Evolutionary conservation across 2,329 filamentous ascomycete species (phyloP), one percentile per base, ranked within the genome.

Genomic region (Teratosphaeria nubilosa): DNA sequence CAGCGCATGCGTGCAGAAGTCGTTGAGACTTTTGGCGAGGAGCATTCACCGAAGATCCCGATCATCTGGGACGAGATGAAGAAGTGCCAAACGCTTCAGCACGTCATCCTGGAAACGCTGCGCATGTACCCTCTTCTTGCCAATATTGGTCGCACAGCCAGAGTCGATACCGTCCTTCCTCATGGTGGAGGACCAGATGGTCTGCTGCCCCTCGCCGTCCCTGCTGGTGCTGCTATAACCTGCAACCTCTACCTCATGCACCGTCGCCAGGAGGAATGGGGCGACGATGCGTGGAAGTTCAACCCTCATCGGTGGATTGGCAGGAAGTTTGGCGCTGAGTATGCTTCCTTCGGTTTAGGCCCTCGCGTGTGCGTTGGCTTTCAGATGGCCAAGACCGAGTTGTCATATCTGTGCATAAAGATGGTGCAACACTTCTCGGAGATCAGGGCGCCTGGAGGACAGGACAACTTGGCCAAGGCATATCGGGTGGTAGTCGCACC

Each of bases 171-270:
- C 1, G 74, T 76, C 5, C 69, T 79, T 1, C 76, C 76, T 2
- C 70, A 65, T 2, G 77, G 76, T 24, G 76, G 76, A 16, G 76
- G 77, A 0, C 67, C 70, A 3, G 71, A 75, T 54, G 74, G 76
- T 51, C 65, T 63, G 1, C 66, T 71, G 30, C 76, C 76, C 2
- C 72, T 79, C 48, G 75, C 74, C 10, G 65, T 78, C 10, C 68
- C 69, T 9, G 56, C 58, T 48, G 74, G 70, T 11, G 76, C 75
- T 2, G 70, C 73, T 1, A 66, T 78, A 25, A 71, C 70, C 34
- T 77, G 77, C 60, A 69, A 64, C 56, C 69, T 75, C n/a, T 78
- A 76, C 63, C 65, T 71, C 37, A 79, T 81, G 70, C 80, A 82
- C 63, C 75, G 76, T 2, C 74, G 76, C 16, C 69, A 71, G 30